phyloP scores from a whole-genome alignment of 441 rosid genomes.

The Breynia disticha region DNA sequence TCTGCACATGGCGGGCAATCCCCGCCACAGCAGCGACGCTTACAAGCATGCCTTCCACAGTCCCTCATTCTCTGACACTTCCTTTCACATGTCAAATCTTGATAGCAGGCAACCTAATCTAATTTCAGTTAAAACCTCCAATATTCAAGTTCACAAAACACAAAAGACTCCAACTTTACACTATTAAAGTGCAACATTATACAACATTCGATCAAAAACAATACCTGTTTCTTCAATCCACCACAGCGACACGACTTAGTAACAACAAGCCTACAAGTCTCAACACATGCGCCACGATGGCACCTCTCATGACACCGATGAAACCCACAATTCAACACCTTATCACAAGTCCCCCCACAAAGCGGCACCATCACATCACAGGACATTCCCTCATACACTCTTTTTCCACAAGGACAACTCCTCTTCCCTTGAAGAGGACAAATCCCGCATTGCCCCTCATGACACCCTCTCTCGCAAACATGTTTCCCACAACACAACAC shows the following conservation, averaged over 20 bases:
- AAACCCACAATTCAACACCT: slow-evolving; percentile 54
- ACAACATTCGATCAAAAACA: not conserved
- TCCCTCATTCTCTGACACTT: slow-evolving; percentile 73
- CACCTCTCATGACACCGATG: slow-evolving; percentile 87
- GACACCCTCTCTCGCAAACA: slow-evolving; percentile 72
- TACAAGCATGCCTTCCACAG: slow-evolving; percentile 88
- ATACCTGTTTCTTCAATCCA: slow-evolving; percentile 77
- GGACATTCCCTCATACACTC: slow-evolving; percentile 57
- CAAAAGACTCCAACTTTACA: not conserved
- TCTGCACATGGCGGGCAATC: slow-evolving; percentile 85
- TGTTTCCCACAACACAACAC: slow-evolving; percentile 63
- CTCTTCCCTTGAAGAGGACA: slow-evolving; percentile 80
- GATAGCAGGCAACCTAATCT: slow-evolving; percentile 94
- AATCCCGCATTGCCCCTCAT: slow-evolving; percentile 58
- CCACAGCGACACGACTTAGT: slow-evolving; percentile 70
- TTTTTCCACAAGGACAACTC: slow-evolving; percentile 84
- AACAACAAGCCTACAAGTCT: slow-evolving; percentile 73
- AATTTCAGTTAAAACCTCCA: slow-evolving; percentile 40
- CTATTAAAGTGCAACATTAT: no score
- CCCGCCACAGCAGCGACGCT: slow-evolving; percentile 92
- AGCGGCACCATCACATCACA: slow-evolving; percentile 65
- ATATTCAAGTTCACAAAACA: not conserved
- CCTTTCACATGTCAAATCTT: slow-evolving; percentile 83
- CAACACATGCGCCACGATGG: slow-evolving; percentile 67
- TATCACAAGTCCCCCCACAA: slow-evolving; percentile 83